Evolutionary conservation across 2,329 filamentous ascomycete genomes (phyloP).

Genomic region (Colletotrichum tropicicola): DNA sequence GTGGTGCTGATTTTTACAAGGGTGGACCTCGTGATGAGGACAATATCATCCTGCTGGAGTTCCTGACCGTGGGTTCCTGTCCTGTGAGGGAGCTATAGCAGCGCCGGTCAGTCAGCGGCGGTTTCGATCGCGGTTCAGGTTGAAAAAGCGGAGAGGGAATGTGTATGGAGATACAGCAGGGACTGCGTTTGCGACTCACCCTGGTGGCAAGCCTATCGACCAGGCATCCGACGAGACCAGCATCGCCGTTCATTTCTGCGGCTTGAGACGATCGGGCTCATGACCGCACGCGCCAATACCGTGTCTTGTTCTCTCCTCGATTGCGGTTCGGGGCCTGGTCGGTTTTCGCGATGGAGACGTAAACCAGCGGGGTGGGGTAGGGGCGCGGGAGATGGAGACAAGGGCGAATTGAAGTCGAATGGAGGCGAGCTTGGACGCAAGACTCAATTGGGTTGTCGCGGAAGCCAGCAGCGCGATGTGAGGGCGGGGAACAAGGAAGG

Average conservation of each 20-base stretch:
- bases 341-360: not conserved
- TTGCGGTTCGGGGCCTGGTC: not conserved
- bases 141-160: not conserved
- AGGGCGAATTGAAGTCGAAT: not conserved
- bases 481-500: not conserved
- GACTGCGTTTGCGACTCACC: constrained; percentile 48
- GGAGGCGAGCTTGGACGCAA: not conserved
- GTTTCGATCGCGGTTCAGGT: not conserved
- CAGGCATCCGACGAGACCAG: constrained; percentile 67
- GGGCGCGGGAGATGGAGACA: not conserved
- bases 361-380: not conserved
- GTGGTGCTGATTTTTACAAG: constrained; percentile 67
- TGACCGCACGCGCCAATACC: constrained; percentile 17
- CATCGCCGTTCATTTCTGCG: constrained; percentile 64
- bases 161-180: not conserved
- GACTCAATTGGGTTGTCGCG: not conserved
- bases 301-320: not conserved
- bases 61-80: constrained; percentile 66
- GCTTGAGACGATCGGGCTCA: constrained; percentile 15
- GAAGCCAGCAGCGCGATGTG: not conserved
- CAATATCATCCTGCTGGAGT: constrained; percentile 68
- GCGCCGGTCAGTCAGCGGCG: not conserved
- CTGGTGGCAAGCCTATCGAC: constrained; percentile 70
- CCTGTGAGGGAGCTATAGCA: constrained; percentile 67
- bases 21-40: constrained; percentile 67